Base-by-base conservation (phyloP, 2,329 filamentous ascomycete genomes). In the Hypoxylon sp. region DNA sequence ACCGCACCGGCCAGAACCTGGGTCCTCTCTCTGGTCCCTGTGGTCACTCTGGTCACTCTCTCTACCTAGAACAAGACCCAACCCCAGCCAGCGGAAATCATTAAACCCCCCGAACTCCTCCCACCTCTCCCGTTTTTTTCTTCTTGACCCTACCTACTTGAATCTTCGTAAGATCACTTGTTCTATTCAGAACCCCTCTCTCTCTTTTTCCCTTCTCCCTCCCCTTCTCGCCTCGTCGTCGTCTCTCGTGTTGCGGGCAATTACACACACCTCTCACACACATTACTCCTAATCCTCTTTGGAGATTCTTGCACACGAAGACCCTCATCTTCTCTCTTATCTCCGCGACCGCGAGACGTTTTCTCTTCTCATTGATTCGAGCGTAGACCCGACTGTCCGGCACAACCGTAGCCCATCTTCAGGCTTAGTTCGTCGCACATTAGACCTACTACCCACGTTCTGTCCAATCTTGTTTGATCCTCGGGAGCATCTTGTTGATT, bases 101-200 rank as follows among this genome's bases (percentile, higher is more conserved):
- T 75, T 78, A 76, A 78, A 77, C 75, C 73, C 76, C 73, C 76
- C 71, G 60, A 75, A 63, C 57, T 72, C 73, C 74, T 70, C 72
- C 73, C 28, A 30, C 45, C 48, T 69, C 68, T 73, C 72, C 73
- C 69, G 67, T 77, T 76, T 77, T 79, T 77, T 75, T 74, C n/a
- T 74, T 78, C 78, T 79, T 77, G 75, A 69, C 68, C 72, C 73
- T 75, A 72, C 75, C 73, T 76, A 75, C 79, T 76, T 78, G 78
- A 78, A 77, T 79, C 77, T 74, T 74, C 72, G 72, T 58, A 72
- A 76, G 72, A 76, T 76, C 73, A 78, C 74, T 67, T 67, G 71
- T 78, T 77, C 74, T 78, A 72, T 78, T 78, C 79, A 80, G 78
- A 81, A 77, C 73, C 73, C 73, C 76, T 74, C 79, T 76, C 79